Conservation (phyloP, 345 rosid genomes). For the Sonneratia caseolaris region DNA sequence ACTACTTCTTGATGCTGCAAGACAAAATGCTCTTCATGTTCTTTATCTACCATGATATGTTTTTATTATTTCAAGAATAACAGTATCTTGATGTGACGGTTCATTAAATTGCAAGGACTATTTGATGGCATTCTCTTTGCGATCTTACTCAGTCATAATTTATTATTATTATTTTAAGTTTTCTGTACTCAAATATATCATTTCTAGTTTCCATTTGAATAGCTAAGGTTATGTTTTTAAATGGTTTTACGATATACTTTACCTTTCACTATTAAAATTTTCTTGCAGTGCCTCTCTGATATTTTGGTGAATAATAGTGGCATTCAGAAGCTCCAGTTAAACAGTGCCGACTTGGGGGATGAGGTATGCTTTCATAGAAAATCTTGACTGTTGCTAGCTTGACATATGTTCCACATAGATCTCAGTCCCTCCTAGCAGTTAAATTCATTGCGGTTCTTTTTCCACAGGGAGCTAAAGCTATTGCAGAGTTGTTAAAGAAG, state of each 20-base stretch:
- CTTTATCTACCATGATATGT: background rate
- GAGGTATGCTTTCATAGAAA: constrained; percentile 43
- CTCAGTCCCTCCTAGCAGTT: constrained; percentile 1
- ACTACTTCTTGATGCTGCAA: too few species aligned
- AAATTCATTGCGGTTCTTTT: constrained; percentile 7
- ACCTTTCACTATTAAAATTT: constrained; percentile 3
- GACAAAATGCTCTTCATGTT: background rate
- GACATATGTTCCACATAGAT: background rate
- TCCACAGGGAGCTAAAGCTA: constrained; percentile 81
- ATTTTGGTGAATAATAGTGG: constrained; percentile 58
- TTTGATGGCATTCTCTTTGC: background rate
- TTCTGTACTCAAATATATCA: background rate
- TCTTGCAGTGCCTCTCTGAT: constrained; percentile 54
- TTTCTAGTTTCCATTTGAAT: background rate
- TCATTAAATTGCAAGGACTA: background rate
- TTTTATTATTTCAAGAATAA: background rate
- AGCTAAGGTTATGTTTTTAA: background rate
- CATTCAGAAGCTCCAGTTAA: constrained; percentile 74
- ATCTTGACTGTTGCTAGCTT: background rate
- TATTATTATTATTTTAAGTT: background rate
- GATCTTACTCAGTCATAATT: background rate
- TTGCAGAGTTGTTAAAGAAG: constrained; percentile 84
- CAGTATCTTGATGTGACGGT: background rate
- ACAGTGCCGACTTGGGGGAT: constrained; percentile 74
- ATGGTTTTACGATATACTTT: background rate